Evolutionary conservation across 768 basidiomycete genomes (phyloP).

Genomic region (Pisolithus tinctorius): DNA sequence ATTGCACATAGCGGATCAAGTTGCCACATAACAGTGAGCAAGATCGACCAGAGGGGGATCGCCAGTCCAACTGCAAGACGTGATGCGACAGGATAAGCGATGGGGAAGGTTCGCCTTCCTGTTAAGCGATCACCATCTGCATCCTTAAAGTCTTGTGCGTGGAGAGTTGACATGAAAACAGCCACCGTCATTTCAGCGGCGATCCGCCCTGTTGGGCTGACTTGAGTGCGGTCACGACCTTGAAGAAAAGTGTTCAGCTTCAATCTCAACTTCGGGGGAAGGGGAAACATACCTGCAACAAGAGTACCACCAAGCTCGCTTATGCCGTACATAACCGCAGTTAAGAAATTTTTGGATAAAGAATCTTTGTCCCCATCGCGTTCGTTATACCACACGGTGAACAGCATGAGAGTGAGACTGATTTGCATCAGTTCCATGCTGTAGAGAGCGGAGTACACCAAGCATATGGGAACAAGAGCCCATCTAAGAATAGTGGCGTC

Average conservation of each 20-base stretch:
- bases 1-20: conserved; percentile 7
- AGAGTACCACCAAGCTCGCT: conserved; percentile 29
- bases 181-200: conserved; percentile 23
- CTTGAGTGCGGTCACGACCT: conserved; percentile 13
- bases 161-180: conserved; percentile 26
- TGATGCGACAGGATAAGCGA: conserved; percentile 26
- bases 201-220: conserved; percentile 5
- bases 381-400: conserved; percentile 36
- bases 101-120: conserved; percentile 35
- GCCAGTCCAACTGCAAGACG: conserved; percentile 13
- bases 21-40: conserved; percentile 14
- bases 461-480: conserved; percentile 29
- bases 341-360: conserved; percentile 23
- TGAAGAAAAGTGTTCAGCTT: background rate
- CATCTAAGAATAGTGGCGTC: conserved; percentile 33
- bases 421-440: conserved; percentile 27
- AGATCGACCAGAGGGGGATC: conserved; percentile 21
- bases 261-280: background rate
- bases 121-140: conserved; percentile 30
- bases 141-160: conserved; percentile 31
- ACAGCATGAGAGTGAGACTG: conserved; percentile 22
- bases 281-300: conserved; percentile 24
- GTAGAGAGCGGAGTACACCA: conserved; percentile 29
- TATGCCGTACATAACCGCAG: conserved; percentile 27
- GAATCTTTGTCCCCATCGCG: conserved; percentile 21